phyloP scores from a whole-genome alignment of 2,329 filamentous ascomycete genomes.

The Ceratocystis harringtonii region DNA sequence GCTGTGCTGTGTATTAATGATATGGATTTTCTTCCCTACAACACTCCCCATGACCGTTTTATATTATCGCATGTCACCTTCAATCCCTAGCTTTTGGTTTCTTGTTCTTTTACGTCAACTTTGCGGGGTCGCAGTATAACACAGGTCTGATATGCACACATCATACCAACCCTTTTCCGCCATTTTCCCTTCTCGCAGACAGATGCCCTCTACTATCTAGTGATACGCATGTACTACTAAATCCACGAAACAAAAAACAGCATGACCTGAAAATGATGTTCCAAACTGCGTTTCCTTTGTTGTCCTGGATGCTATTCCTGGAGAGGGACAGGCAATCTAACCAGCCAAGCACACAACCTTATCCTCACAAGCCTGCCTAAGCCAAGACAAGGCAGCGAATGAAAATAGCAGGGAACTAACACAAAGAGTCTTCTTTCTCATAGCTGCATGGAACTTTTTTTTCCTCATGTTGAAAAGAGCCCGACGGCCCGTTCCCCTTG shows the following conservation, averaged over 20 bases:
- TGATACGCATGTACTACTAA: too few species aligned
- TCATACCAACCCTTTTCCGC: background rate
- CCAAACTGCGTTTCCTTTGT: background rate
- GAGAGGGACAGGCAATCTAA: background rate
- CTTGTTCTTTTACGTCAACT: background rate
- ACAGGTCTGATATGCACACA: too few species aligned
- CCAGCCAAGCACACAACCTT: background rate
- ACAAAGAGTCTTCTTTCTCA: background rate
- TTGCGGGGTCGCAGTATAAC: background rate
- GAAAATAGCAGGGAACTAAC: background rate
- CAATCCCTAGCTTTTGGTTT: background rate
- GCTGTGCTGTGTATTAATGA: too few species aligned
- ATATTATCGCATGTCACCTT: background rate
- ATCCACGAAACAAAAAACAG: too few species aligned
- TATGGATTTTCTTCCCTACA: background rate
- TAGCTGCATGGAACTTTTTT: background rate
- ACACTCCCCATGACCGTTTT: background rate
- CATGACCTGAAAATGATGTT: background rate
- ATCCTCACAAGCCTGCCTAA: background rate
- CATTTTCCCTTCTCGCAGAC: background rate
- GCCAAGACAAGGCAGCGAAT: background rate
- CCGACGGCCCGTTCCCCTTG: background rate
- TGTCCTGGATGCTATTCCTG: background rate
- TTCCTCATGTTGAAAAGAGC: background rate
- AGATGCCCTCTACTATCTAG: too few species aligned